These are phyloP conservation scores for Selaginella tamariscina DNA, from an alignment of 75 land plant genomes.

Conservation along the genomic window DNA sequence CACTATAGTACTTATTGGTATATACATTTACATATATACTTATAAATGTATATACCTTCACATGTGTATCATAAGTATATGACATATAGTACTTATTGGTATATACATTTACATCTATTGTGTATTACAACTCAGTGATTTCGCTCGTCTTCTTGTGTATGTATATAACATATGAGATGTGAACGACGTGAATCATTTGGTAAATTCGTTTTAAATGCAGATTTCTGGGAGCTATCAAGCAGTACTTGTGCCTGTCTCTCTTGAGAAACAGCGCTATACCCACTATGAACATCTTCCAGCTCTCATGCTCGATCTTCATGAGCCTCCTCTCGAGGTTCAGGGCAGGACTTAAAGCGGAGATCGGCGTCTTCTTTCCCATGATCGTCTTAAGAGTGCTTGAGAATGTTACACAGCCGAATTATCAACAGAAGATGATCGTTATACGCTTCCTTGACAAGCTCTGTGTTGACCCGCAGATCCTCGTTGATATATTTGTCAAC, in stretches of 20 bases:
- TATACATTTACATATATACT: no score
- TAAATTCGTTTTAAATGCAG: constrained; percentile 35
- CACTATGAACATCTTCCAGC: constrained; percentile 90
- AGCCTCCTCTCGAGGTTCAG: constrained; percentile 94
- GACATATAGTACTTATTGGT: no score
- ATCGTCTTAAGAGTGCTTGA: constrained; percentile 95
- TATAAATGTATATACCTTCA: no score
- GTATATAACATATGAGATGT: no score
- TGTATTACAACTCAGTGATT: no score
- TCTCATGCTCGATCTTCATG: constrained; percentile 97
- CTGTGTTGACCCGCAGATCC: constrained; percentile 82
- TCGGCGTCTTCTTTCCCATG: constrained; percentile 99
- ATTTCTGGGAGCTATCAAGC: constrained; percentile 96
- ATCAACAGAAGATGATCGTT: constrained; percentile 94
- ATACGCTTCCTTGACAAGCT: constrained; percentile 95
- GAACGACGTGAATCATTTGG: no score
- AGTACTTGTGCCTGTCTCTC: constrained; percentile 87
- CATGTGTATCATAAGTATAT: no score
- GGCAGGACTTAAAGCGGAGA: constrained; percentile 96
- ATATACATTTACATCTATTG: no score
- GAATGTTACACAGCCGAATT: constrained; percentile 95
- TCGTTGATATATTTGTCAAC: constrained; percentile 93
- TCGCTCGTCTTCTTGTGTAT: not conserved
- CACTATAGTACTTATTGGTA: no score
- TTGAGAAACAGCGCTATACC: constrained; percentile 93